Conservation (phyloP, 768 basidiomycete species). For the Boletus fagicola region DNA sequence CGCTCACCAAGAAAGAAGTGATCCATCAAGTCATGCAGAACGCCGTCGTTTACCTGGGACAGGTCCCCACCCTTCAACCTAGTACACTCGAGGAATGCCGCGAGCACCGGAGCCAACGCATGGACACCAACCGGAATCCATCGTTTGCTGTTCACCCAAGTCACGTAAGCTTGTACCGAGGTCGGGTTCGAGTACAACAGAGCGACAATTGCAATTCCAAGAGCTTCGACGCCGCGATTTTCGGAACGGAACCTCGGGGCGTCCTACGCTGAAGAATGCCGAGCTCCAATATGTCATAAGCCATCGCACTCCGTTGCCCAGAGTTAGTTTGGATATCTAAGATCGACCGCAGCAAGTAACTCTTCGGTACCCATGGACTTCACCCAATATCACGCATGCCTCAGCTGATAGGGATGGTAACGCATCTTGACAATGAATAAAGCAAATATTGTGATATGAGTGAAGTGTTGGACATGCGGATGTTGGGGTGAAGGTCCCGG, state of each 20-base stretch:
- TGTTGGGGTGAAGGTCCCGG: too few relatives aligned
- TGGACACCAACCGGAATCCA: conserved; percentile 20
- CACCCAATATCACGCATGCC: conserved; percentile 45
- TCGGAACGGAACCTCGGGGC: background rate
- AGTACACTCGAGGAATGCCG: conserved; percentile 47
- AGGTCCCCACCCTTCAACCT: conserved; percentile 20
- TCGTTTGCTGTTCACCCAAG: conserved; percentile 39
- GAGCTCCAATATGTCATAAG: conserved; percentile 36
- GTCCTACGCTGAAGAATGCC: conserved; percentile 30
- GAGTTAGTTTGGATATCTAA: too few relatives aligned
- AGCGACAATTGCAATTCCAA: conserved; percentile 40
- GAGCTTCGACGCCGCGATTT: conserved; percentile 38
- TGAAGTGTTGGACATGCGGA: too few relatives aligned
- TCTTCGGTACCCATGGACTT: conserved; percentile 46
- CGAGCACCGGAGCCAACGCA: conserved; percentile 40
- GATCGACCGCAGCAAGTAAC: too few relatives aligned
- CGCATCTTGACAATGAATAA: too few relatives aligned
- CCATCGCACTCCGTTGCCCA: background rate
- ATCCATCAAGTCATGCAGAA: conserved; percentile 34
- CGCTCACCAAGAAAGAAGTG: conserved; percentile 13
- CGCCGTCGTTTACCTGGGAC: conserved; percentile 18
- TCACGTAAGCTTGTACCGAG: conserved; percentile 25
- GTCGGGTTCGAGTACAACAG: conserved; percentile 43
- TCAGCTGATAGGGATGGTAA: conserved; percentile 15
- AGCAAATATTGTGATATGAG: too few relatives aligned